Base-by-base conservation (phyloP, 495 filamentous ascomycete genomes). In the Monascus purpureus region DNA sequence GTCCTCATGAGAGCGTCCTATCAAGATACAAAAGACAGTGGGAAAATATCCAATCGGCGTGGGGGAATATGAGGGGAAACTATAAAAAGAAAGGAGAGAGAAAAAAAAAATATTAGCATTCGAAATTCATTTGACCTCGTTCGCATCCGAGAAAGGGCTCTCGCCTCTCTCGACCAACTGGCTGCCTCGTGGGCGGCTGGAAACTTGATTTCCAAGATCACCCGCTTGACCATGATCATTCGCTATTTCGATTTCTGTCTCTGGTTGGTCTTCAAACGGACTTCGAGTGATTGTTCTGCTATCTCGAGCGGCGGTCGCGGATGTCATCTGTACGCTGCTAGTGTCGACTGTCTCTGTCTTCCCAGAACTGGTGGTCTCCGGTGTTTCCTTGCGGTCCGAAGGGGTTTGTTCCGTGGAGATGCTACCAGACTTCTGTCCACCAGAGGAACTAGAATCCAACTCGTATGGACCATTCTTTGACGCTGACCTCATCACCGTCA, bases 121-220 rank as follows among this genome's bases (percentile, higher is more conserved):
- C 15, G 6, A 23, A n/a, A 8, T 74, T 42, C 68, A 86, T 60
- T 77, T 82, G 38, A 75, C 59, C 44, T 60, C 63, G 31, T 67
- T 67, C 18, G 46, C 49, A 30, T 66, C 62, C 19, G 60, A 61
- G 35, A 66, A 66, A 5, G 62, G 62, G 45, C 60, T 63, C 26
- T 55, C 42, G 17, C 54, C 55, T 13, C 51, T 51, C 2, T 41
- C 38, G 9, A 49, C 54, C 24, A 24, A 31, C 22, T 39, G 28
- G 7, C 27, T 22, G n/a, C n/a, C 35, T 11, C 52, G 49, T 16
- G 41, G 36, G 22, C 42, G 43, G 36, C 33, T 50, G 36, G 19
- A 46, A 32, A 25, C 45, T 41, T 13, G 44, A 31, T 11, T 31
- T 34, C 9, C 40, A 36, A 11, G 36, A 35, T 13, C 52, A 39